Evolutionary conservation across 306 rosid genomes (phyloP).

Genomic region (Vicia faba): DNA sequence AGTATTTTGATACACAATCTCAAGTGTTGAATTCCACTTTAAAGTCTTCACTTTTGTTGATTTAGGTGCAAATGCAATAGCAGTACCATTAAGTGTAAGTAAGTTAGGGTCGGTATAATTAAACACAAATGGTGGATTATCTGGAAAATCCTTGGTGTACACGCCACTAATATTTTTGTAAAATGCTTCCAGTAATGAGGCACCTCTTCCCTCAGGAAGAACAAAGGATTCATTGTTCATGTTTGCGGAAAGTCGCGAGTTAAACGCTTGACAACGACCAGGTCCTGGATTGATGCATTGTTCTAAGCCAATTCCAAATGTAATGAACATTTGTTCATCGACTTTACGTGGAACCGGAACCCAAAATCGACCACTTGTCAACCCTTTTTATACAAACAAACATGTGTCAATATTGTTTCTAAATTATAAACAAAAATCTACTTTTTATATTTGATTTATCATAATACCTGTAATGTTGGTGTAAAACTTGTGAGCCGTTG

Average conservation of each 20-base stretch:
- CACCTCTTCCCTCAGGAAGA: slow-evolving; percentile 36
- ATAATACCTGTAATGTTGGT: slow-evolving; percentile 45
- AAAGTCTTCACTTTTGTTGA: slow-evolving; percentile 60
- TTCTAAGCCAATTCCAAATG: slow-evolving; percentile 40
- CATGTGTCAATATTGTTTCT: no score
- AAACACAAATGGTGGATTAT: slow-evolving; percentile 42
- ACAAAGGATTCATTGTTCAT: slow-evolving; percentile 75
- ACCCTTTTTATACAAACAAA: slow-evolving; percentile 20
- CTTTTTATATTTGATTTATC: no score
- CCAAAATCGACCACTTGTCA: slow-evolving; percentile 55
- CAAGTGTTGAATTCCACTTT: slow-evolving; percentile 59
- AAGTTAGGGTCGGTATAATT: slow-evolving; percentile 41
- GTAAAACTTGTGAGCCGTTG: slow-evolving; percentile 54
- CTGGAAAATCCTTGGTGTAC: slow-evolving; percentile 57
- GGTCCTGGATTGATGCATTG: slow-evolving; percentile 31
- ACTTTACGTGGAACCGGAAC: slow-evolving; percentile 45
- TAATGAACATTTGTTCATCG: slow-evolving; percentile 58
- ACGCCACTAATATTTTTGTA: slow-evolving; percentile 33
- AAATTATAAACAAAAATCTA: no score
- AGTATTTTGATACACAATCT: slow-evolving; percentile 61
- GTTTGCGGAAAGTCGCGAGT: slow-evolving; percentile 44
- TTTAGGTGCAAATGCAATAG: slow-evolving; percentile 40
- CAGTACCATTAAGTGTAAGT: background rate
- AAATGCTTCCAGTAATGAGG: slow-evolving; percentile 56
- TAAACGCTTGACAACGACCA: background rate